Evolutionary conservation across 805 yeast genomes (phyloP), one percentile per base, ranked within the genome.

Genomic region (Blastobotrys attinorum): DNA sequence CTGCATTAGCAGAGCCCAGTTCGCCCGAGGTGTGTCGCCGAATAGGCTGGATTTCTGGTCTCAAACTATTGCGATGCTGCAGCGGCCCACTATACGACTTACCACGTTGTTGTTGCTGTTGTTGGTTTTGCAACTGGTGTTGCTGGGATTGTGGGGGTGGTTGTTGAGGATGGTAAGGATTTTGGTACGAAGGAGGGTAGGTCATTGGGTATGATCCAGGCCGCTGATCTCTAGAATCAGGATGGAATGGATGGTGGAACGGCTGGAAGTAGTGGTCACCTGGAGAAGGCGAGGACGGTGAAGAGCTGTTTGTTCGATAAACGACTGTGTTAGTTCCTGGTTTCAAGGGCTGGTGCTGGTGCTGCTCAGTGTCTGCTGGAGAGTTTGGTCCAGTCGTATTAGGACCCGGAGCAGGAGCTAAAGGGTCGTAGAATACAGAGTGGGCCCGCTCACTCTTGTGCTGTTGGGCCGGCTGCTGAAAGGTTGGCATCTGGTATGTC

Each of bases 161-260:
- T 20, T 22, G 22, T 29, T 20, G 40, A n/a, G n/a, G n/a, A n/a
- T n/a, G n/a, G n/a, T n/a, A n/a, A n/a, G n/a, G n/a, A n/a, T n/a
- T n/a, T n/a, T n/a, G n/a, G 7, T 8, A 11, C 7, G 29, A 25
- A 8, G 29, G 39, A 15, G 4, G 44, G 25, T 31, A 31, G 5
- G 45, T 44, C 32, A 53, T 40, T 3, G 58, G 58, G 40, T 51
- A 51, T 15, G 56, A 53, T n/a, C 58, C 57, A 4, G 58, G 56
- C 3, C 58, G 54, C 37, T 53, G 54, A 22, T 53, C 55, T 22
- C 58, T 42, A 3, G 50, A 16, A 10, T 15, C 23, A 21, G 22
- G 40, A 17, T 20, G 31, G 42, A 37, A 11, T 29, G 31, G 29
- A n/a, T 39, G 17, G 10, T 35, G 37, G 44, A 21, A 31, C 20